Evolutionary conservation across 805 yeast species (phyloP).

Genomic region (Metschnikowia dekortorum): DNA sequence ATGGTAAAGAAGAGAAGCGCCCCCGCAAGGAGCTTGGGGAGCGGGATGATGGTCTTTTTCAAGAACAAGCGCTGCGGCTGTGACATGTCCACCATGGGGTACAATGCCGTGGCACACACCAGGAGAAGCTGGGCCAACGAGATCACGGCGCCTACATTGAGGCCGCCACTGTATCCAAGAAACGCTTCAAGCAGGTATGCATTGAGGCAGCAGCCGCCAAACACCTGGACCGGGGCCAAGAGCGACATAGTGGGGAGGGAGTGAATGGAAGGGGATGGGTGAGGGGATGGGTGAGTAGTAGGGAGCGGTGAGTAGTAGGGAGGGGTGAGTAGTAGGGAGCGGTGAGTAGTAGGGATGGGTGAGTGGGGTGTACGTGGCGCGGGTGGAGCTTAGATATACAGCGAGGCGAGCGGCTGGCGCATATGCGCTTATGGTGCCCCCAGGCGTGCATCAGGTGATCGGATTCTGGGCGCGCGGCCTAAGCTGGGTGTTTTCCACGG

Average conservation of each 20-base stretch:
- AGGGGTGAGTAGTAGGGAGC: no score
- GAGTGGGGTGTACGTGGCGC: no score
- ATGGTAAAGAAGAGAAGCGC: conserved; percentile 49
- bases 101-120: conserved; percentile 43
- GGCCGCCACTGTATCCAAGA: conserved; percentile 16
- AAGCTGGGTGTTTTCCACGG: no score
- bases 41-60: conserved; percentile 36
- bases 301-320: no score
- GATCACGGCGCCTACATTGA: conserved; percentile 41
- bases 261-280: no score
- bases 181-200: conserved; percentile 59
- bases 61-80: conserved; percentile 24
- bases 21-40: conserved; percentile 40
- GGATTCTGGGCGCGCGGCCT: no score
- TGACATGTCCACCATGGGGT: conserved; percentile 28
- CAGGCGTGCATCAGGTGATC: no score
- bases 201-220: conserved; percentile 74
- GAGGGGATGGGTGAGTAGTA: no score
- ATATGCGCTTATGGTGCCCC: no score
- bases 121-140: conserved; percentile 57
- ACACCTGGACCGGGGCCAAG: conserved; percentile 31
- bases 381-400: no score
- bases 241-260: neutral
- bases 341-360: no score
- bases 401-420: no score